Conservation (phyloP, 257 asterid genomes). For the Eustoma russellianum region DNA sequence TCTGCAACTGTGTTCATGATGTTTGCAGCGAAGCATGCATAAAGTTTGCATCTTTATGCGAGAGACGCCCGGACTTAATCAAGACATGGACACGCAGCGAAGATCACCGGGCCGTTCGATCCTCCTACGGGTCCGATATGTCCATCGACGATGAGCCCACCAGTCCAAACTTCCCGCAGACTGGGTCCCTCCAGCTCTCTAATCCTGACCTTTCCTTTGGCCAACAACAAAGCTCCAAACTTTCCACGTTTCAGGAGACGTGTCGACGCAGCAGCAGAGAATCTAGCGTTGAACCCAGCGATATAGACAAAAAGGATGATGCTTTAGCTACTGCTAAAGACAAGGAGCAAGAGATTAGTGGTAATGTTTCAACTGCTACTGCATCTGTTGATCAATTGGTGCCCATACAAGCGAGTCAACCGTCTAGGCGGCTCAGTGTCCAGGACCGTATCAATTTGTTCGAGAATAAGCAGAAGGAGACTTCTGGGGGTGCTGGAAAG, state of each 20-base stretch:
- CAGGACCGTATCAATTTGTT: conserved; percentile 83
- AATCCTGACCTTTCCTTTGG: conserved; percentile 10
- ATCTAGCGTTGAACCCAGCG: conserved; percentile 21
- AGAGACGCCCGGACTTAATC: conserved; percentile 53
- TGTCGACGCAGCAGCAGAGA: conserved; percentile 15
- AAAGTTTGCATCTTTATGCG: conserved; percentile 49
- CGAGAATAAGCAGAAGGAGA: conserved; percentile 88
- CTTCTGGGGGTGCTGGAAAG: conserved; percentile 54
- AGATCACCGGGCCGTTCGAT: conserved; percentile 48
- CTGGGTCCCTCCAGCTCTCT: conserved; percentile 14
- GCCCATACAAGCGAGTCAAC: conserved; percentile 36
- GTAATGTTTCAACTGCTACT: conserved; percentile 3
- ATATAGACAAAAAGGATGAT: conserved; percentile 7
- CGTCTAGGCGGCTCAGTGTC: conserved; percentile 67
- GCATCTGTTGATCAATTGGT: conserved; percentile 17
- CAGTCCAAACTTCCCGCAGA: conserved; percentile 11
- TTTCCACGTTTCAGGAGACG: conserved; percentile 6
- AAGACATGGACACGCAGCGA: conserved; percentile 33
- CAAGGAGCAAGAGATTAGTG: conserved; percentile 7
- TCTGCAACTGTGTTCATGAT: not conserved
- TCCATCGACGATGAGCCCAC: conserved; percentile 39
- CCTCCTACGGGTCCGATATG: conserved; percentile 49
- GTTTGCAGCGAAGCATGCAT: conserved; percentile 73
- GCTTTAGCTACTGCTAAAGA: conserved; percentile 10
- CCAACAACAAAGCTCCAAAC: conserved; percentile 11